phyloP scores from a whole-genome alignment of 2,329 filamentous ascomycete species.

The Pyrenophora seminiperda region DNA sequence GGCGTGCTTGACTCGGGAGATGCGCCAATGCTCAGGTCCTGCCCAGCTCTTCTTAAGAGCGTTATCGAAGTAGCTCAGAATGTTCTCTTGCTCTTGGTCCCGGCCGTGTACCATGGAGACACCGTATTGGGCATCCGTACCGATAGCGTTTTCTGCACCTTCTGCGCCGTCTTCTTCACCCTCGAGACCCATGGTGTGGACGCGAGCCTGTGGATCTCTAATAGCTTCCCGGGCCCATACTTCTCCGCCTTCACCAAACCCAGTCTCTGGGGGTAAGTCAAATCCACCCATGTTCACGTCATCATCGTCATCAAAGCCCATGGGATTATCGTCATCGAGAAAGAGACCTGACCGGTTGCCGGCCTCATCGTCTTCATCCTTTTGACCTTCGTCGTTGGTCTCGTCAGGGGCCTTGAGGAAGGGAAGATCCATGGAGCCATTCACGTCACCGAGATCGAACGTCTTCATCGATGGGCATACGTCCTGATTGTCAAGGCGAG shows the following conservation, averaged over 20 bases:
- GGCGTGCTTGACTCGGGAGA: constrained; percentile 82
- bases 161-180: constrained; percentile 59
- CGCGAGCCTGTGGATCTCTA: constrained; percentile 81
- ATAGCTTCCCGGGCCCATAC: constrained; percentile 92
- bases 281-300: constrained; percentile 66
- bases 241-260: constrained; percentile 94
- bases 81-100: constrained; percentile 83
- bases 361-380: constrained; percentile 53
- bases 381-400: constrained; percentile 67
- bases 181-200: constrained; percentile 67
- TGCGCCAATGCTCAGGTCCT: constrained; percentile 98
- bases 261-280: constrained; percentile 67
- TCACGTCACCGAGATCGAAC: constrained; percentile 87
- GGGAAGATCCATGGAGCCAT: constrained; percentile 84
- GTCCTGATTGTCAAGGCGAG: constrained; percentile 79
- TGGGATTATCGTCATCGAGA: constrained; percentile 83
- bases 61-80: constrained; percentile 97
- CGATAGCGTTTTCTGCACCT: constrained; percentile 55
- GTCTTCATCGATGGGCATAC: constrained; percentile 94
- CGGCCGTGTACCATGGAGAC: constrained; percentile 76
- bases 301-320: constrained; percentile 74
- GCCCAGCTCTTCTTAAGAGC: constrained; percentile 97
- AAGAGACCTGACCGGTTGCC: constrained; percentile 78
- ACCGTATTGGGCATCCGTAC: constrained; percentile 70
- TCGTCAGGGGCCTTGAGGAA: constrained; percentile 90